Conservation (phyloP, 805 yeast genomes). For the Ogataea henricii region DNA sequence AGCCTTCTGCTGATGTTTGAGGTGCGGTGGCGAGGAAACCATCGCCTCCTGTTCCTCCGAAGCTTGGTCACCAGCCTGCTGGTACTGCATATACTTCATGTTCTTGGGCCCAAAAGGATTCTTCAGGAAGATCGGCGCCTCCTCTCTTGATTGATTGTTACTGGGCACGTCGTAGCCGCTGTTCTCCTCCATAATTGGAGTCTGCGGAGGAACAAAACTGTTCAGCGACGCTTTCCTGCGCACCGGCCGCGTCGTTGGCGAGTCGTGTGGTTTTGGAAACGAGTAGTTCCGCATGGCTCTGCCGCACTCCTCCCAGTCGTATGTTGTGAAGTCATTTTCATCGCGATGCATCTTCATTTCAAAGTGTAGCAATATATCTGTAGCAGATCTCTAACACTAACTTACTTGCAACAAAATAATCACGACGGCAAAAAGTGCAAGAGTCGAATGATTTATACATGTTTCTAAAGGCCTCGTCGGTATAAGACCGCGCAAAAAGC, state of each 20-base stretch:
- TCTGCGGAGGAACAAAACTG: slow-evolving; percentile 9
- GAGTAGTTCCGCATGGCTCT: slow-evolving; percentile 9
- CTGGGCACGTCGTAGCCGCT: not conserved
- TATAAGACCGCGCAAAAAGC: not conserved
- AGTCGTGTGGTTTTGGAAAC: slow-evolving; percentile 15
- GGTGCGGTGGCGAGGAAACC: slow-evolving; percentile 5
- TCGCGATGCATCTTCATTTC: not conserved
- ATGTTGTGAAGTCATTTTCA: not conserved
- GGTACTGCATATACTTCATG: slow-evolving; percentile 14
- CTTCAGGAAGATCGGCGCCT: not conserved
- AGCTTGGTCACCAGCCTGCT: not conserved
- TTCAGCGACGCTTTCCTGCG: slow-evolving; percentile 12
- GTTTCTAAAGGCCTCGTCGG: not conserved
- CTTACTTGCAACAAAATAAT: not conserved
- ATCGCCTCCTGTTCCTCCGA: not conserved
- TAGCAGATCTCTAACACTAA: no score
- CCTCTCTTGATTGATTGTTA: not conserved
- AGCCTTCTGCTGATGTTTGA: slow-evolving; percentile 7
- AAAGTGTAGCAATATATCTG: not conserved
- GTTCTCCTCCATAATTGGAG: slow-evolving; percentile 18
- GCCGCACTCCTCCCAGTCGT: slow-evolving; percentile 19
- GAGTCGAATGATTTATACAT: slow-evolving; percentile 2
- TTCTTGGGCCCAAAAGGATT: slow-evolving; percentile 7
- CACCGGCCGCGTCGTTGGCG: not conserved
- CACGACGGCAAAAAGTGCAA: not conserved